These are phyloP conservation scores for Euphrasia arctica DNA, from an alignment of 305 asterid species.

Conservation along the genomic window DNA sequence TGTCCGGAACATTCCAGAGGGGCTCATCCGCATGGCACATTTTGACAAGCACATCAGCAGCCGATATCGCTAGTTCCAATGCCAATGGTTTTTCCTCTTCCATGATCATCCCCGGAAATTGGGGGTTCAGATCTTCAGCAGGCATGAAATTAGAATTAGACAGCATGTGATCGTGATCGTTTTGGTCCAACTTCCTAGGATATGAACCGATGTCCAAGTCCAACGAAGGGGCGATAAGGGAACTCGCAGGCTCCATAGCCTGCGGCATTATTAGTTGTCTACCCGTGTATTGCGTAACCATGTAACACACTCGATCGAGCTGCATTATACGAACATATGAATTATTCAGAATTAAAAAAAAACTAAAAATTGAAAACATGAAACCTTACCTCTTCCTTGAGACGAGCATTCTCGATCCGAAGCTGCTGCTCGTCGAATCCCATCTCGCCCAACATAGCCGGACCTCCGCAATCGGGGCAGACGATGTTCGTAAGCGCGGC, in stretches of 20 bases:
- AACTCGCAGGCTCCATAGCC: conserved; percentile 35
- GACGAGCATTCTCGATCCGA: conserved; percentile 85
- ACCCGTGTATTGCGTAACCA: conserved; percentile 62
- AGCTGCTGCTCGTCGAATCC: conserved; percentile 83
- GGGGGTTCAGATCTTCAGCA: conserved; percentile 33
- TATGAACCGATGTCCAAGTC: conserved; percentile 61
- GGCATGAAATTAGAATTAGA: conserved; percentile 47
- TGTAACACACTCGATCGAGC: conserved; percentile 67
- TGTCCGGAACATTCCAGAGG: conserved; percentile 48
- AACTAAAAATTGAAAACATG: not conserved
- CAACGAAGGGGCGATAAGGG: conserved; percentile 45
- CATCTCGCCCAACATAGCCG: conserved; percentile 85
- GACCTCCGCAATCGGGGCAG: conserved; percentile 94
- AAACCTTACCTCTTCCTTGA: conserved; percentile 73
- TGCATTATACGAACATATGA: conserved; percentile 22
- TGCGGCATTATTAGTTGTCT: conserved; percentile 37
- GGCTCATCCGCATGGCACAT: conserved; percentile 68
- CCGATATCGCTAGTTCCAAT: conserved; percentile 62
- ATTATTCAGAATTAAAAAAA: not conserved
- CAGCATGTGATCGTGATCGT: conserved; percentile 34
- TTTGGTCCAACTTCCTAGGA: conserved; percentile 52
- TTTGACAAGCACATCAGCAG: conserved; percentile 54
- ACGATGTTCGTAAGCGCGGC: conserved; percentile 66
- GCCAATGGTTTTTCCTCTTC: conserved; percentile 76
- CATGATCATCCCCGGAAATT: conserved; percentile 50